Evolutionary conservation across 208 protist species (phyloP).

Genomic region (Naegleria fowleri): DNA sequence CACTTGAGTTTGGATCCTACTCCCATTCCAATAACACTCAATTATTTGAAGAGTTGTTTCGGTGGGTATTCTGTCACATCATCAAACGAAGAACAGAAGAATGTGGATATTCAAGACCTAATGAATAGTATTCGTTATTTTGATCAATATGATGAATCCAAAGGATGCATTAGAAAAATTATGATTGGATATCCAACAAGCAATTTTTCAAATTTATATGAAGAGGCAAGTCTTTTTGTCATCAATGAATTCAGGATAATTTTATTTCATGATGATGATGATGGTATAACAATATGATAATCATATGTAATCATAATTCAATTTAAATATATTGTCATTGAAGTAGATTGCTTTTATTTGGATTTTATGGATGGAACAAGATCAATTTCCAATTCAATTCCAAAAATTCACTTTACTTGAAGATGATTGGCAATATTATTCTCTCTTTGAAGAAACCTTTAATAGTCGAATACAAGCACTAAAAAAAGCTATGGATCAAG

Average conservation of each 20-base stretch:
- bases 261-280: no score
- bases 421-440: neutral
- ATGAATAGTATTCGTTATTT: no score
- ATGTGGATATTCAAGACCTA: neutral
- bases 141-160: no score
- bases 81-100: neutral
- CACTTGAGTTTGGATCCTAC: neutral
- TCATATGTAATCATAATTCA: no score
- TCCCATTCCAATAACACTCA: neutral
- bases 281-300: no score
- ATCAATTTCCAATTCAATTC: slow-evolving; percentile 4
- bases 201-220: neutral
- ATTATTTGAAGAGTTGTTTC: neutral
- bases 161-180: neutral
- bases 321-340: no score
- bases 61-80: neutral
- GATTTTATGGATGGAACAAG: neutral
- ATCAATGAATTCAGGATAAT: no score
- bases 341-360: neutral
- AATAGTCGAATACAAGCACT: neutral
- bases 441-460: neutral
- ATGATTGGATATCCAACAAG: neutral
- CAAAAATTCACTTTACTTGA: neutral
- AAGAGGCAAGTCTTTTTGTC: neutral
- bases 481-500: neutral